phyloP scores from a whole-genome alignment of 495 filamentous ascomycete genomes.

The Chaetomium cochliodes region DNA sequence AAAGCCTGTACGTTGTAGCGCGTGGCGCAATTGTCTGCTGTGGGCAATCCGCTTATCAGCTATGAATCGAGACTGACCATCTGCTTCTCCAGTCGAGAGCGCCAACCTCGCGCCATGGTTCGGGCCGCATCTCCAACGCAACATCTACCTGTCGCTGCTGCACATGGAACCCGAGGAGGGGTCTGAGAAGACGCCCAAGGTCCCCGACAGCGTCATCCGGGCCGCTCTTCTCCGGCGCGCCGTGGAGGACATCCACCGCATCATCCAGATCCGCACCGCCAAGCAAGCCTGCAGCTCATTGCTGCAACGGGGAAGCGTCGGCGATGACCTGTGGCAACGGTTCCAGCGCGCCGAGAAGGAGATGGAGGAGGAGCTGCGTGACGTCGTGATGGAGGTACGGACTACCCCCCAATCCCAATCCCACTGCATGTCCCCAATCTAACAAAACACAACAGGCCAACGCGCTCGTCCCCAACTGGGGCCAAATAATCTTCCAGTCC shows the following conservation, averaged over 20 bases:
- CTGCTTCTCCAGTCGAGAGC: slow-evolving; percentile 59
- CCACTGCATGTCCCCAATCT: background rate
- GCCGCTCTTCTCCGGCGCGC: slow-evolving; percentile 89
- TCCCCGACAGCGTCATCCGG: slow-evolving; percentile 83
- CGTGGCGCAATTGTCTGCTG: background rate
- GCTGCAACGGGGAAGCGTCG: slow-evolving; percentile 85
- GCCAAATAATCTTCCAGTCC: slow-evolving; percentile 90
- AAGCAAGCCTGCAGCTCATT: slow-evolving; percentile 82
- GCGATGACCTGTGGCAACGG: slow-evolving; percentile 94
- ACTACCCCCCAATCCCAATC: background rate
- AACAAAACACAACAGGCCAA: slow-evolving; percentile 61
- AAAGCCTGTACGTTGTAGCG: slow-evolving; percentile 67
- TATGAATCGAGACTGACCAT: background rate
- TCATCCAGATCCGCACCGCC: slow-evolving; percentile 77
- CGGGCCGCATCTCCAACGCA: slow-evolving; percentile 79
- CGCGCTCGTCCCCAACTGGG: slow-evolving; percentile 81
- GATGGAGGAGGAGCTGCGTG: slow-evolving; percentile 91
- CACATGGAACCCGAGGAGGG: slow-evolving; percentile 73
- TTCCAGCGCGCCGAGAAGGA: slow-evolving; percentile 91
- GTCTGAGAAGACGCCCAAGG: slow-evolving; percentile 66
- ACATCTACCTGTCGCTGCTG: slow-evolving; percentile 89
- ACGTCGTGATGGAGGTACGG: slow-evolving; percentile 89
- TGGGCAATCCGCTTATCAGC: background rate
- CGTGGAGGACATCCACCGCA: slow-evolving; percentile 84
- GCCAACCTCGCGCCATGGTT: slow-evolving; percentile 91